These are phyloP conservation scores for Brassica juncea DNA, from an alignment of 345 rosid species.

Conservation along the genomic window DNA sequence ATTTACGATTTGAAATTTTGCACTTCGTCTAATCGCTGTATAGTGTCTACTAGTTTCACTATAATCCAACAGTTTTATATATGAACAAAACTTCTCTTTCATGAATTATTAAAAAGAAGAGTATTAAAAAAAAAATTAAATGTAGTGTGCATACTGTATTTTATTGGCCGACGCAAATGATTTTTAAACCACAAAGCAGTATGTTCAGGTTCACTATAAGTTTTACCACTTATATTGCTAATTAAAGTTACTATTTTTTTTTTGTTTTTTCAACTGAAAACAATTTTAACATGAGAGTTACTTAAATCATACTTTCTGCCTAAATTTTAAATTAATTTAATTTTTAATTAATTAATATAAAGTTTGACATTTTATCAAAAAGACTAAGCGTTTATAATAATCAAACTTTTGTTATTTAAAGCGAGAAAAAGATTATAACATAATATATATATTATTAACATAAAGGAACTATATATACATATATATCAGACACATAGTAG, in stretches of 20 bases:
- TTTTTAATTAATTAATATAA: too few relatives aligned
- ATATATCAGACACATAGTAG: not conserved
- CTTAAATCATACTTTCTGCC: not conserved
- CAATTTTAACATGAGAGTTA: not conserved
- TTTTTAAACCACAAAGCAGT: not conserved
- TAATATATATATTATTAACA: too few relatives aligned
- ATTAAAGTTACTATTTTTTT: not conserved
- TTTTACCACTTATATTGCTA: not conserved
- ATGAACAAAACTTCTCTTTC: slow-evolving; percentile 37
- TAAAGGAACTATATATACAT: too few relatives aligned
- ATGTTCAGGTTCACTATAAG: not conserved
- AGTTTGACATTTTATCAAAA: too few relatives aligned
- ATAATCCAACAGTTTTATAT: slow-evolving; percentile 20
- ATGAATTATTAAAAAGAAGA: not conserved
- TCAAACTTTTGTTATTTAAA: too few relatives aligned
- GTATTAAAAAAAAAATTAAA: not conserved
- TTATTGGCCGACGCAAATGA: slow-evolving; percentile 18
- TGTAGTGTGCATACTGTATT: slow-evolving; percentile 5
- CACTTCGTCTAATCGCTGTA: slow-evolving; percentile 29
- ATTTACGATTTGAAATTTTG: slow-evolving; percentile 25
- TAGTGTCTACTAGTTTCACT: slow-evolving; percentile 20
- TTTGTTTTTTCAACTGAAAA: not conserved
- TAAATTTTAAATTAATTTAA: too few relatives aligned
- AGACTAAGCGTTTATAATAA: too few relatives aligned
- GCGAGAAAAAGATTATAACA: too few relatives aligned